phyloP scores from a whole-genome alignment of 1,284 basidiomycete genomes.

The Melampsora larici-populina region DNA sequence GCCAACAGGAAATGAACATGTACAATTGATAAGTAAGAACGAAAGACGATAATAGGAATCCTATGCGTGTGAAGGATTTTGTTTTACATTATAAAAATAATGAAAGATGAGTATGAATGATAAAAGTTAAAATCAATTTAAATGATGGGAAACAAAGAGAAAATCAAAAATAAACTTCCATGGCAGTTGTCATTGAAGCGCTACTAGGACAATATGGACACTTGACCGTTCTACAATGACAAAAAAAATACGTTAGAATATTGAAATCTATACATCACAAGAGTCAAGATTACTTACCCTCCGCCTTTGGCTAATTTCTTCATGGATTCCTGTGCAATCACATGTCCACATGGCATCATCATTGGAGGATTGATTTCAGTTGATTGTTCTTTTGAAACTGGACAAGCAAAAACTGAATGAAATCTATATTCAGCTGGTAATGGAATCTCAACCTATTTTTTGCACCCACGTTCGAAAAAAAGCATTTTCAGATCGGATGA shows the following conservation, averaged over 20 bases:
- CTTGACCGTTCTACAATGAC: slow-evolving; percentile 66
- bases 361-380: slow-evolving; percentile 91
- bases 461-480: not conserved
- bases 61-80: not conserved
- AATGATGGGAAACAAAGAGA: no score
- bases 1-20: not conserved
- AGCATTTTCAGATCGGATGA: not conserved
- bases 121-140: not conserved
- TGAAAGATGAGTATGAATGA: not conserved
- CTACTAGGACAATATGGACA: slow-evolving; percentile 86
- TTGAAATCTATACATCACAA: no score
- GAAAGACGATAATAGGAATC: not conserved
- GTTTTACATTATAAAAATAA: no score
- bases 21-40: not conserved
- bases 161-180: slow-evolving; percentile 67
- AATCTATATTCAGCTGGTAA: slow-evolving; percentile 76
- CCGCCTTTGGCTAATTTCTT: slow-evolving; percentile 77
- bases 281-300: slow-evolving; percentile 63
- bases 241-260: slow-evolving; percentile 9
- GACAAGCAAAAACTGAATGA: slow-evolving; percentile 95
- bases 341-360: slow-evolving; percentile 95
- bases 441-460: slow-evolving; percentile 81
- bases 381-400: slow-evolving; percentile 86
- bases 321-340: slow-evolving; percentile 82
- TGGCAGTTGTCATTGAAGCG: slow-evolving; percentile 61